Evolutionary conservation across 2,329 filamentous ascomycete species (phyloP).

Genomic region (Paradendryphiella salina): DNA sequence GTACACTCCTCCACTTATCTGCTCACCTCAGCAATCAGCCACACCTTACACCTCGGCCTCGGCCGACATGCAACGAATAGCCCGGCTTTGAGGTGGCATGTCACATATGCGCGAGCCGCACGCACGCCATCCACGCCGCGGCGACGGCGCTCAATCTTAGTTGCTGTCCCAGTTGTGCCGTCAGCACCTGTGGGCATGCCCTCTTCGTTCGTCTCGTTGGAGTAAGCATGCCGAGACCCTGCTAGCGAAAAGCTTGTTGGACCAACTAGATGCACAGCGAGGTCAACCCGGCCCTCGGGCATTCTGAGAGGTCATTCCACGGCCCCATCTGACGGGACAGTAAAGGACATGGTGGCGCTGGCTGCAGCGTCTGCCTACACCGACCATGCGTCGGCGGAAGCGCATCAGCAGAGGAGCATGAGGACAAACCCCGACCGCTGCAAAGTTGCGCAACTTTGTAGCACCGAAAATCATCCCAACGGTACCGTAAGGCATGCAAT

Average conservation of each 20-base stretch:
- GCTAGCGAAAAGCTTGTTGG: slow-evolving; percentile 10
- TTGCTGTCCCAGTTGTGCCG: neutral
- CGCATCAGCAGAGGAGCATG: neutral
- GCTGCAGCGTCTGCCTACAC: slow-evolving; percentile 1
- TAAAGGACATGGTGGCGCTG: slow-evolving; percentile 5
- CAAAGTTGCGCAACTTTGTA: neutral
- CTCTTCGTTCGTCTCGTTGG: neutral
- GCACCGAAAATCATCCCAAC: slow-evolving; percentile 7
- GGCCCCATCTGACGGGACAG: neutral
- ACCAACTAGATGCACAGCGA: neutral
- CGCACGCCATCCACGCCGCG: too few species aligned
- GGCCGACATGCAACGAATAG: neutral
- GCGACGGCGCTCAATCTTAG: neutral
- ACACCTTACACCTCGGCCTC: neutral
- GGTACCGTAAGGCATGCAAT: neutral
- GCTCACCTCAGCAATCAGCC: neutral
- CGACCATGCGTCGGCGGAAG: neutral
- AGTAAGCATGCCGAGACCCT: neutral
- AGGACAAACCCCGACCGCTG: neutral
- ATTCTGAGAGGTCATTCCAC: slow-evolving; percentile 6
- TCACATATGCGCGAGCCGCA: too few species aligned
- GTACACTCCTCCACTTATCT: neutral
- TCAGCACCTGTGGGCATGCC: neutral
- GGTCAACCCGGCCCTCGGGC: neutral
- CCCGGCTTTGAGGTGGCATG: too few species aligned